Evolutionary conservation across 768 basidiomycete genomes (phyloP), one percentile per base, ranked within the genome.

Genomic region (Lentinula raphanica): DNA sequence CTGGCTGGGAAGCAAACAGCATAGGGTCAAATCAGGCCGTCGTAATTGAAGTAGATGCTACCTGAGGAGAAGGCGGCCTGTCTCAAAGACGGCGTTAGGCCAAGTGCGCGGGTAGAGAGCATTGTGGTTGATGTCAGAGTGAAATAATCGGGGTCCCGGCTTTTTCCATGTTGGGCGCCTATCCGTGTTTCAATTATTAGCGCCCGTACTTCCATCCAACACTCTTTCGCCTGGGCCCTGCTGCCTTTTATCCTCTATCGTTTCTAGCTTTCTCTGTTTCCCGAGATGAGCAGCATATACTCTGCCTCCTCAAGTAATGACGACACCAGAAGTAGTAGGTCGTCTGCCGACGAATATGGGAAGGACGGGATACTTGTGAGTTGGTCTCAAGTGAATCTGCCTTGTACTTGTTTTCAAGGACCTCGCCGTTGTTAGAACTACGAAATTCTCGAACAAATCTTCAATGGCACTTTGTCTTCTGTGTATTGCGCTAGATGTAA

Each of bases 401-500:
- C 2, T 39, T n/a, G 21, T 3, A 19, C 15, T 35, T 51, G 17
- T 17, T 11, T 39, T 23, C 21, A 53, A 21, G 9, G 3, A 49
- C 11, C 51, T 28, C 27, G 21, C 32, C 49, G 5, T 36, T 13
- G 2, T 25, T 53, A 79, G 76, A 71, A 75, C 61, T 80, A 77
- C 58, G 68, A 73, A 39, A 60, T 79, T 2, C 62, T 76, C 32
- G 68, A 74, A 61, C 61, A 74, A 48, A 60, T 78, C 21, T 71
- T 59, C 2, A 61, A 58, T 5, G 68, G 71, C 1, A 40, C 46
- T 6, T 53, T 59, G 8, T 69, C 71, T 25, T 63, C 62, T n/a
- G 68, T 76, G 12, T 76, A 76, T 60, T 67, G 71, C 28, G 79
- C 76, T 5, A 71, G 68, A 3, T 79, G 78, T 61, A 77, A 69